These are phyloP conservation scores for Lavandula angustifolia DNA, from an alignment of 257 asterid species.

Conservation along the genomic window DNA sequence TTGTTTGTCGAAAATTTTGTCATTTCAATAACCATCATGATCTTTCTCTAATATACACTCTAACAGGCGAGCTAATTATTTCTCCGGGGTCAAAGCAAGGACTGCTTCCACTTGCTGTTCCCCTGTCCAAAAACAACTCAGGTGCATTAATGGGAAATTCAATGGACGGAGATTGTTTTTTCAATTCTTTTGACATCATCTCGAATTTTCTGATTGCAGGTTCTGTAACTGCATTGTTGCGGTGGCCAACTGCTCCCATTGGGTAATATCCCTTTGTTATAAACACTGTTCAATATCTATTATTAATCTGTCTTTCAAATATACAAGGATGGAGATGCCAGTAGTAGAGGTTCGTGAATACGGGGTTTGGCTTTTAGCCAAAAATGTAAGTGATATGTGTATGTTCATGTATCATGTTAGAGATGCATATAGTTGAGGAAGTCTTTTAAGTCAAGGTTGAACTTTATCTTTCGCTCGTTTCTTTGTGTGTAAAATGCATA, in stretches of 20 bases:
- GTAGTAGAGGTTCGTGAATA: slow-evolving; percentile 78
- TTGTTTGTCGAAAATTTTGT: slow-evolving; percentile 2
- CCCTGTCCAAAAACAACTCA: slow-evolving; percentile 68
- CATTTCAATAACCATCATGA: slow-evolving; percentile 17
- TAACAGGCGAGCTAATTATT: slow-evolving; percentile 69
- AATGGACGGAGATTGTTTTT: too few relatives aligned
- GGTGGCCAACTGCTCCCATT: slow-evolving; percentile 98
- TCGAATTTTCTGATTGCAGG: slow-evolving; percentile 51
- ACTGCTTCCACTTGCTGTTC: slow-evolving; percentile 83
- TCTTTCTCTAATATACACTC: neutral
- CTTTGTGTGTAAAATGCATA: neutral
- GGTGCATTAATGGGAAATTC: slow-evolving; percentile 44
- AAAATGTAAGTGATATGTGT: slow-evolving; percentile 62
- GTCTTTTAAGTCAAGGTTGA: slow-evolving; percentile 1
- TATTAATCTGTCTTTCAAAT: slow-evolving; percentile 31
- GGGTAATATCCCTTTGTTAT: slow-evolving; percentile 57
- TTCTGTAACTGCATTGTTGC: slow-evolving; percentile 77
- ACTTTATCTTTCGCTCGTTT: slow-evolving; percentile 18
- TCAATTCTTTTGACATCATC: neutral
- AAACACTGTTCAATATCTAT: slow-evolving; percentile 21
- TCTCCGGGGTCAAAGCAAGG: slow-evolving; percentile 95
- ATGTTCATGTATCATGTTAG: slow-evolving; percentile 17
- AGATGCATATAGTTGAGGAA: slow-evolving; percentile 18
- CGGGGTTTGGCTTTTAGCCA: slow-evolving; percentile 92
- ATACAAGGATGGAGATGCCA: slow-evolving; percentile 94